These are phyloP conservation scores for Petunia secreta DNA, from an alignment of 257 asterid genomes.

Conservation along the genomic window DNA sequence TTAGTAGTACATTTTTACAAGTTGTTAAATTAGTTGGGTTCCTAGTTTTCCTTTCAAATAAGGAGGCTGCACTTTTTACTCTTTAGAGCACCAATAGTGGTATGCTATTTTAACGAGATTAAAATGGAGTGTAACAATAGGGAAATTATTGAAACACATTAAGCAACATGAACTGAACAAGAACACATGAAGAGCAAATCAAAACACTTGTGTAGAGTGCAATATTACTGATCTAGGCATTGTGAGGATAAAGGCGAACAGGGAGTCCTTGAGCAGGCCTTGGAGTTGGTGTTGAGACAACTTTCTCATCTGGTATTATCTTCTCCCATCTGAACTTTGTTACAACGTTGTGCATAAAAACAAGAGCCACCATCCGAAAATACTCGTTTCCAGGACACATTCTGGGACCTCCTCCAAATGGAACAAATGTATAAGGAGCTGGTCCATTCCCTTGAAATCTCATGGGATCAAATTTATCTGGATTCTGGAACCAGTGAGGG, in stretches of 20 bases:
- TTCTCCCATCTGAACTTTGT: slow-evolving; percentile 54
- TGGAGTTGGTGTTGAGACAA: slow-evolving; percentile 54
- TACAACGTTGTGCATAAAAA: slow-evolving; percentile 56
- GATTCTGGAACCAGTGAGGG: slow-evolving; percentile 49
- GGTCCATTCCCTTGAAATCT: slow-evolving; percentile 59
- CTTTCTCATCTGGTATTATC: slow-evolving; percentile 50
- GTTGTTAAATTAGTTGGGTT: no score
- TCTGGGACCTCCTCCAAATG: slow-evolving; percentile 63
- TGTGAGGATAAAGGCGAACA: slow-evolving; percentile 49
- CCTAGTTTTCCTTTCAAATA: no score
- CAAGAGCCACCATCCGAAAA: slow-evolving; percentile 54
- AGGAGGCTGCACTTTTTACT: no score
- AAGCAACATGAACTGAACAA: no score
- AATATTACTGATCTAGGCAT: slow-evolving; percentile 15
- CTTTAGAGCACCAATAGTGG: no score
- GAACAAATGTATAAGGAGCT: slow-evolving; percentile 59
- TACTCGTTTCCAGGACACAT: slow-evolving; percentile 63
- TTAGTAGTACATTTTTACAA: no score
- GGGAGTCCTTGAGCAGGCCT: slow-evolving; percentile 61
- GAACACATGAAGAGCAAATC: neutral
- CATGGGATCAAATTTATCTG: slow-evolving; percentile 49
- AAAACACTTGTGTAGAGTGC: slow-evolving; percentile 37
- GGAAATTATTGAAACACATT: no score
- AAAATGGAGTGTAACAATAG: no score
- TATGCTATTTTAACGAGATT: no score